Evolutionary conservation across 441 rosid genomes (phyloP).

Genomic region (Jatropha multifida): DNA sequence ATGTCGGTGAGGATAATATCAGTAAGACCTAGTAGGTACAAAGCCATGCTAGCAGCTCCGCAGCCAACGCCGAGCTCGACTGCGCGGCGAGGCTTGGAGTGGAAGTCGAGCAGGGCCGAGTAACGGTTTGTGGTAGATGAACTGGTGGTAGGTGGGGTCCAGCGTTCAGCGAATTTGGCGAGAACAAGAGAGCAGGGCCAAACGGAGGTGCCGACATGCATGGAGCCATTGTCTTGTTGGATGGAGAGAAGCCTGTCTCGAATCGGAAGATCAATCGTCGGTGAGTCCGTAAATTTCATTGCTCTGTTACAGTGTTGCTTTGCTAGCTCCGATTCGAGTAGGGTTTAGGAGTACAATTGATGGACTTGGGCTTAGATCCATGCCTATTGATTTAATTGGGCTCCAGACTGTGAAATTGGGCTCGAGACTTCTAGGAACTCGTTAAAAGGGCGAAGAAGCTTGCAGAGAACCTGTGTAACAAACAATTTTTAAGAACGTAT

Average conservation of each 20-base stretch:
- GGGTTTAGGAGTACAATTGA: background rate
- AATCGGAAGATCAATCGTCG: slow-evolving; percentile 68
- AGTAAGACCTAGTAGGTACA: slow-evolving; percentile 67
- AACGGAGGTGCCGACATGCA: slow-evolving; percentile 90
- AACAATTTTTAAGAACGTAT: no score
- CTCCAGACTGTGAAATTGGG: no score
- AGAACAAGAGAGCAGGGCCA: slow-evolving; percentile 91
- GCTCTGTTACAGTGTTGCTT: background rate
- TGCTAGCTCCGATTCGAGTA: background rate
- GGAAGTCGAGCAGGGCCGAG: slow-evolving; percentile 62
- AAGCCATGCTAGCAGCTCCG: slow-evolving; percentile 81
- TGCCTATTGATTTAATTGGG: no score
- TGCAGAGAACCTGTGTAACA: no score
- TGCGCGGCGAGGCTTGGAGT: slow-evolving; percentile 49
- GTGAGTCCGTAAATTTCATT: slow-evolving; percentile 88
- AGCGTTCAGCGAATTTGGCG: slow-evolving; percentile 82
- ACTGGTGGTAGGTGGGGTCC: slow-evolving; percentile 42
- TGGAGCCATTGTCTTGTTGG: slow-evolving; percentile 79
- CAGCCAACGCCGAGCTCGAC: slow-evolving; percentile 82
- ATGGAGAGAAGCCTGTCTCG: slow-evolving; percentile 55
- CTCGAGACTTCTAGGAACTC: no score
- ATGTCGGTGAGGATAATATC: slow-evolving; percentile 77
- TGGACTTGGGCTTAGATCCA: background rate
- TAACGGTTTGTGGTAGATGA: slow-evolving; percentile 39
- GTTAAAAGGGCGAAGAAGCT: no score